Evolutionary conservation across 1,139 yeast species (phyloP).

Genomic region (Taphrina communis): DNA sequence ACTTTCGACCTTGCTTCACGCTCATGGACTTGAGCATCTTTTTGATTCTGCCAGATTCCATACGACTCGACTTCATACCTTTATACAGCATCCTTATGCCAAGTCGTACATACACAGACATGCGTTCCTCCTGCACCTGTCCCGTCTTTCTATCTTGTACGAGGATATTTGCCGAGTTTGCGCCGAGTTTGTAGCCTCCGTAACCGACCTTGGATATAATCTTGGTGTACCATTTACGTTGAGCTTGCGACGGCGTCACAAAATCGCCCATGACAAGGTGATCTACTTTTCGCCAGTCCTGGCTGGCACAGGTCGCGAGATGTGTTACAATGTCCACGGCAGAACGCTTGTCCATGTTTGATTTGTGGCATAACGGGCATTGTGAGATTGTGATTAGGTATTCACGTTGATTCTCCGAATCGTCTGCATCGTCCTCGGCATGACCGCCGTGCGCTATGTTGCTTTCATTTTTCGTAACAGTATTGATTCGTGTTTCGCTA

Average conservation of each 20-base stretch:
- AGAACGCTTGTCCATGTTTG: conserved; percentile 61
- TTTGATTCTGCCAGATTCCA: conserved; percentile 65
- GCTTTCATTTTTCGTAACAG: neutral
- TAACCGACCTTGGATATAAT: conserved; percentile 77
- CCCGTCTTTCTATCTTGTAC: conserved; percentile 94
- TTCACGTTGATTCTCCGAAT: conserved; percentile 47
- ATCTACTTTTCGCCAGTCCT: conserved; percentile 74
- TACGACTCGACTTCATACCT: conserved; percentile 63
- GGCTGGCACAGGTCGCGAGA: conserved; percentile 82
- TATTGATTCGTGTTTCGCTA: neutral
- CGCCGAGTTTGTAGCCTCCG: conserved; percentile 85
- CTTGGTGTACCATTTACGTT: conserved; percentile 87
- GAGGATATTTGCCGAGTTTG: conserved; percentile 88
- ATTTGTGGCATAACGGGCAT: conserved; percentile 79
- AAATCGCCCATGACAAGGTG: conserved; percentile 70
- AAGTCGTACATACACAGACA: conserved; percentile 83
- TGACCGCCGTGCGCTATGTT: neutral
- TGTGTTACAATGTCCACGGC: conserved; percentile 79
- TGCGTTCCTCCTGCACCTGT: conserved; percentile 84
- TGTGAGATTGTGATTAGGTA: conserved; percentile 64
- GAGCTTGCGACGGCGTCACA: conserved; percentile 81
- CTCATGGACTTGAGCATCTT: conserved; percentile 67
- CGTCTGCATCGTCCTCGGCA: neutral
- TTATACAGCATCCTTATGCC: conserved; percentile 85
- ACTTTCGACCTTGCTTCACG: conserved; percentile 80